Percentiles rank a stretch among this genome's conserved stretches.
These are phyloP conservation scores for Chalciporus pseudorubinellus DNA, from an alignment of 768 basidiomycete species.

Conservation along the genomic window DNA sequence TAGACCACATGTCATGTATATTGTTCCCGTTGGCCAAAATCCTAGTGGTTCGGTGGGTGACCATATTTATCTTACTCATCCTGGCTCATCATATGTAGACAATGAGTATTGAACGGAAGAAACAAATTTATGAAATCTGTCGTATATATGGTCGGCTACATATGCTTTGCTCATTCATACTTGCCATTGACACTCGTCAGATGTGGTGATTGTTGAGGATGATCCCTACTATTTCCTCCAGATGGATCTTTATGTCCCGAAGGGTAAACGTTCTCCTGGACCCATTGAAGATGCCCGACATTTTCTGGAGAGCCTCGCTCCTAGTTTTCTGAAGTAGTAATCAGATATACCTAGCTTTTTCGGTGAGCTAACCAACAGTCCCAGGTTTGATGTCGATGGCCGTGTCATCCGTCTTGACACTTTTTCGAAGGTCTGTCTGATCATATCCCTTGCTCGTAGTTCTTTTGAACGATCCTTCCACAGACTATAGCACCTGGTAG, in stretches of 20 bases:
- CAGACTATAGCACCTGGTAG: constrained; percentile 78
- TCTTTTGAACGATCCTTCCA: constrained; percentile 9
- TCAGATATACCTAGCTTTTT: not conserved
- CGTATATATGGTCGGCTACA: constrained; percentile 63
- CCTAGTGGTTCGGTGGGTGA: constrained; percentile 69
- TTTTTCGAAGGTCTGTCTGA: constrained; percentile 59
- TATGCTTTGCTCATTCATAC: not conserved
- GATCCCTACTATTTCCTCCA: constrained; percentile 83
- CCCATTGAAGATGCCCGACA: constrained; percentile 35
- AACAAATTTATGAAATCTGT: constrained; percentile 78
- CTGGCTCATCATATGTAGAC: constrained; percentile 40
- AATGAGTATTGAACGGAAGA: constrained; percentile 62
- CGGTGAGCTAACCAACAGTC: not conserved
- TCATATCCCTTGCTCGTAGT: not conserved
- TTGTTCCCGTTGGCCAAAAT: constrained; percentile 81
- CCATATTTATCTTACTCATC: not conserved
- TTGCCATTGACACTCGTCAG: constrained; percentile 28
- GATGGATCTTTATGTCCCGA: constrained; percentile 51
- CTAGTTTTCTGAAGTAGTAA: constrained; percentile 55
- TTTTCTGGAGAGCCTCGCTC: constrained; percentile 56
- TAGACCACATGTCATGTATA: constrained; percentile 69
- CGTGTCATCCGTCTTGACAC: constrained; percentile 82
- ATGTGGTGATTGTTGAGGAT: constrained; percentile 79
- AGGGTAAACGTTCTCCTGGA: constrained; percentile 29
- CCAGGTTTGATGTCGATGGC: constrained; percentile 70